Percentiles rank a stretch among this genome's conserved stretches.
phyloP scores from a whole-genome alignment of 1,284 basidiomycete species.

The Wolfiporia cocos region DNA sequence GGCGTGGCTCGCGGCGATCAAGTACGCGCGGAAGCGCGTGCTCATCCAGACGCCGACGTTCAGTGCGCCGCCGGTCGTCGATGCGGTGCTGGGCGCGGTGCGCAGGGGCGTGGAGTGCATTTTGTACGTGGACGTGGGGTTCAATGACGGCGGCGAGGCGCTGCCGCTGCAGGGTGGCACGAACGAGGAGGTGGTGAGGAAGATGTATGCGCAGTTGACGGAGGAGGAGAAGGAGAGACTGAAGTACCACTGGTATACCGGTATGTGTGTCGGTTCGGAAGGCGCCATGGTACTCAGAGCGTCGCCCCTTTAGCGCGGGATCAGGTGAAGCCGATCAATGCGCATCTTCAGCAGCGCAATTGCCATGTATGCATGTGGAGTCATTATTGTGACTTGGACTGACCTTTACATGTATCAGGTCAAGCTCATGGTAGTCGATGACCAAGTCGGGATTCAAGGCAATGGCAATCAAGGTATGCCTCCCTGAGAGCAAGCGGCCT shows the following conservation, averaged over 20 bases:
- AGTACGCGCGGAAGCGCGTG: conserved; percentile 61
- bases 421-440: conserved; percentile 73
- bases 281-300: no score
- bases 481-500: background rate
- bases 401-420: conserved; percentile 27
- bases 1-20: conserved; percentile 71
- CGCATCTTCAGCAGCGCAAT: conserved; percentile 69
- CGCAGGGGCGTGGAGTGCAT: conserved; percentile 62
- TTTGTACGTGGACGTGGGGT: conserved; percentile 52
- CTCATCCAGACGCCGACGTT: conserved; percentile 79
- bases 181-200: conserved; percentile 69
- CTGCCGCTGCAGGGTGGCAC: conserved; percentile 79
- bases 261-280: no score
- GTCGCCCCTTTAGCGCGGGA: conserved; percentile 47
- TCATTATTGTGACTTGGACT: background rate
- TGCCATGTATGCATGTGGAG: conserved; percentile 38
- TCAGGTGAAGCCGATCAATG: conserved; percentile 67
- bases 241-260: conserved; percentile 63
- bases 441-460: conserved; percentile 64
- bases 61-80: conserved; percentile 65
- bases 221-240: conserved; percentile 44
- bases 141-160: conserved; percentile 66
- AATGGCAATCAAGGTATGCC: conserved; percentile 51
- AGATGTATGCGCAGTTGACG: conserved; percentile 53
- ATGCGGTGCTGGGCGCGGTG: conserved; percentile 61